These are phyloP conservation scores for Posidonia oceanica DNA, from an alignment of 116 monocot genomes.

Conservation along the genomic window DNA sequence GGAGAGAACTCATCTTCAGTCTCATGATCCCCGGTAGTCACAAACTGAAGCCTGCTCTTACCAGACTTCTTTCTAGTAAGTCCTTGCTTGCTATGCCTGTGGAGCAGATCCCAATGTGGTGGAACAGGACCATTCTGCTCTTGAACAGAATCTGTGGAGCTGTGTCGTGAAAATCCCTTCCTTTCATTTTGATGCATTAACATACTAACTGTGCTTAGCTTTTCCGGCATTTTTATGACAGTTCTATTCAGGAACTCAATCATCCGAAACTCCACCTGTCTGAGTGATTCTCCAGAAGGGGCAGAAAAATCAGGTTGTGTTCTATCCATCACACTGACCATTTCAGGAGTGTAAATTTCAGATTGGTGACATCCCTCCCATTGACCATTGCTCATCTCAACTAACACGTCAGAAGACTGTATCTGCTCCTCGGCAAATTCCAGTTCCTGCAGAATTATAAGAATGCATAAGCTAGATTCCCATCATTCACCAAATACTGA, in stretches of 20 bases:
- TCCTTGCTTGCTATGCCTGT: slow-evolving; percentile 46
- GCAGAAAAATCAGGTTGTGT: slow-evolving; percentile 76
- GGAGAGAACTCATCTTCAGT: slow-evolving; percentile 66
- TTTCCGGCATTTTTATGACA: slow-evolving; percentile 62
- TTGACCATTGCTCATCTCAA: slow-evolving; percentile 93
- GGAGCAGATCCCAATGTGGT: slow-evolving; percentile 45
- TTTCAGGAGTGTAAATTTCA: slow-evolving; percentile 76
- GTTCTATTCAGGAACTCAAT: slow-evolving; percentile 71
- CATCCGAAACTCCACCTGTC: slow-evolving; percentile 85
- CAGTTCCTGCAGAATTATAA: slow-evolving; percentile 48
- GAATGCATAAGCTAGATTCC: not conserved
- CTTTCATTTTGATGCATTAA: slow-evolving; percentile 41
- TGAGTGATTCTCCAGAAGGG: slow-evolving; percentile 86
- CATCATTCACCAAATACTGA: not conserved
- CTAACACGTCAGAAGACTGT: slow-evolving; percentile 55
- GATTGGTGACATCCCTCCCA: slow-evolving; percentile 84
- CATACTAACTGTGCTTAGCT: slow-evolving; percentile 25
- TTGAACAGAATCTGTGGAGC: slow-evolving; percentile 55
- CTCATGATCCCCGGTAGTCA: slow-evolving; percentile 71
- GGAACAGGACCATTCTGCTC: slow-evolving; percentile 27
- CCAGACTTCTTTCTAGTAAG: slow-evolving; percentile 81
- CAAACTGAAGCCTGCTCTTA: slow-evolving; percentile 87
- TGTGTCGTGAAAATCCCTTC: slow-evolving; percentile 56
- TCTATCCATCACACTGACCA: slow-evolving; percentile 50
- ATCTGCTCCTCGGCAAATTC: slow-evolving; percentile 69